Evolutionary conservation across 2,329 filamentous ascomycete species (phyloP), one percentile per base, ranked within the genome.

Genomic region (Colletotrichum liriopes): DNA sequence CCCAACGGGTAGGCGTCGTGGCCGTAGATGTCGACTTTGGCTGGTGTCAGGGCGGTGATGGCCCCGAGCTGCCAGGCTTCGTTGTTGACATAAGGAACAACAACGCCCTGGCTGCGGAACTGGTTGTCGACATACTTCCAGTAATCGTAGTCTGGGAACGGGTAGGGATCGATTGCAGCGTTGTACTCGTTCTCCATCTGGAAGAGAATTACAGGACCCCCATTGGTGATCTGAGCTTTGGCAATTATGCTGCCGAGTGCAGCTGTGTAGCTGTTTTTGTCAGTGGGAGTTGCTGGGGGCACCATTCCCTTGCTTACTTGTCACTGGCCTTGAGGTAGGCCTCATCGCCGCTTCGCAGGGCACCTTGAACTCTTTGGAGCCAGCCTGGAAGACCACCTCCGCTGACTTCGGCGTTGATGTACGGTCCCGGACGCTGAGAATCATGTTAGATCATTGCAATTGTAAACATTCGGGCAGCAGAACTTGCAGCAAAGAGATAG

Each of bases 331-430:
- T 82, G 12, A 93, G 79, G 76, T 87, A 94, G 9, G 83, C 87
- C 5, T 85, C 80, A 37, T 88, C 88, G 59, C 82, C 82, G 1
- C 91, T 92, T 73, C 92, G 84, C 49, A 93, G 81, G 5, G 84
- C 86, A 0, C 86, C 91, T 66, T 88, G 86, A 26, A 90, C 81
- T 20, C 91, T 84, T 78, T 92, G 89, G 9, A 94, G 80, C 93
- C 93, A 94, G 8, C 92, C 92, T 0, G 93, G 93, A 74, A 92
- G 94, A 0, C 93, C 93, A 73, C 93, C 92, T 7, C 92, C 92
- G 20, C 86, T 88, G 0, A 83, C 86, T 79, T 94, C 92, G 0
- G 92, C 92, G 74, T 93, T 93, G 82, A 93, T 92, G 60, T 93
- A 93, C 0, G 90, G 90, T 0, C 91, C 89, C 1, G 90, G 90